Base-by-base conservation (phyloP, 768 basidiomycete species). In the Clitopilus passeckerianus region DNA sequence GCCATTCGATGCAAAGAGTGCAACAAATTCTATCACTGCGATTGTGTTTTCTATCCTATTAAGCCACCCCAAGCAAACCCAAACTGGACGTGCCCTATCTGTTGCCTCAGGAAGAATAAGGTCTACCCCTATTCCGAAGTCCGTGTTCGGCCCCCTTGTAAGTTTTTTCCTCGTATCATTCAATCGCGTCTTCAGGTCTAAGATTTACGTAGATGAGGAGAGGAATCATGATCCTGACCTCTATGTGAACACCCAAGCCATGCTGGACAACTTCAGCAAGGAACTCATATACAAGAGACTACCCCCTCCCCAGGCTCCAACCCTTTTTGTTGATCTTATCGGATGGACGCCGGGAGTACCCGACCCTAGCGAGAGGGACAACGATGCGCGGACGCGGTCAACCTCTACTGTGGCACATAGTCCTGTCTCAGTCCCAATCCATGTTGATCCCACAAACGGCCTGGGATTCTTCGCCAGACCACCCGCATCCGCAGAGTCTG, bases 101-200 rank as follows among this genome's bases (percentile, higher is more conserved):
- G 92, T 67, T 87, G 86, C 70, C 70, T 92, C 64, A 82, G 89
- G 55, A 91, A 89, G 75, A 88, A 85, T 60, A 80, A 80, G 60
- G 71, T 74, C 6, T 94, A 93, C 65, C 81, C 81, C 24, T 87
- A 86, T 66, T 89, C 90, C 0, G 89, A 93, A 65, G 82, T 93
- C 20, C 82, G 91, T 41, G 87, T 93, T 7, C 82, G 81, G 61
- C 82, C 87, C 63, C 72, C 80, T 18, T 79, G 87, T 88, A 60
- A 33, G 80, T 76, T 57, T 58, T 62, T 41, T 41, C 22, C 8
- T 15, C 18, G 54, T 30, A 59, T 60, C 44, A 30, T 30, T 27
- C 56, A 30, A 10, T 52, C 30, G 7, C 43, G 20, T 46, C 52
- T 37, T 41, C 60, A 63, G 37, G 58, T 59, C 53, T 59, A 57